Evolutionary conservation across 2,329 filamentous ascomycete species (phyloP), one percentile per base, ranked within the genome.

Genomic region (Ceratocystis alfenasii): DNA sequence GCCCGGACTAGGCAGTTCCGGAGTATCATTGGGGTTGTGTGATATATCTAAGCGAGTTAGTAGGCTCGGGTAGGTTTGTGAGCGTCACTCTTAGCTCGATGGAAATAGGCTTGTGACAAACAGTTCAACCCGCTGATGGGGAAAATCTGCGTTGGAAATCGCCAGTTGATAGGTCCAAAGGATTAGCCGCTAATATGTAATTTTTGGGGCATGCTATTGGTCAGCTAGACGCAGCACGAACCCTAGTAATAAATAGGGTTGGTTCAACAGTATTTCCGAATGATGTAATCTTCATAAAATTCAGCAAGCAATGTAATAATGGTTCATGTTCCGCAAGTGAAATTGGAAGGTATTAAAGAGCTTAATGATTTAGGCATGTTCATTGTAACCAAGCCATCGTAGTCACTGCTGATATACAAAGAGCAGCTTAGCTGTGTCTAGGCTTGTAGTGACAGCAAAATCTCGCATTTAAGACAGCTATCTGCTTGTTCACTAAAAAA

Each of bases 11-110:
- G 33, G 12, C 28, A 50, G 61, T 68, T 71, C 65, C 69, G 69
- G 67, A 69, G 69, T 64, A 71, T 71, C 70, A 71, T 71, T 57
- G 46, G 33, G 55, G 50, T 53, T 28, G 48, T 20, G 48, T 62
- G 25, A 22, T 36, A 36, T 46, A 25, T 41, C 36, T 41, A 25
- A 33, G 28, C 36, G 59, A 41, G 59, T 41, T 12, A 4, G 36
- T 41, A 1, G 30, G 41, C 28, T 28, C 60, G 12, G 41, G 60
- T 12, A 5, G 44, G 20, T 28, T 25, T 45, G 22, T 12, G n/a
- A 30, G 46, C 20, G 17, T 57, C 53, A 36, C 62, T 55, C 63
- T 36, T 53, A 36, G 22, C 22, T 22, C 15, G 28, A 30, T 28
- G 22, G 17, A 48, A 44, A 44, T 5, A 30, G 28, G 28, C n/a